Base-by-base conservation (phyloP, 2,329 filamentous ascomycete genomes). In the Fusarium sterilihyphosum region DNA sequence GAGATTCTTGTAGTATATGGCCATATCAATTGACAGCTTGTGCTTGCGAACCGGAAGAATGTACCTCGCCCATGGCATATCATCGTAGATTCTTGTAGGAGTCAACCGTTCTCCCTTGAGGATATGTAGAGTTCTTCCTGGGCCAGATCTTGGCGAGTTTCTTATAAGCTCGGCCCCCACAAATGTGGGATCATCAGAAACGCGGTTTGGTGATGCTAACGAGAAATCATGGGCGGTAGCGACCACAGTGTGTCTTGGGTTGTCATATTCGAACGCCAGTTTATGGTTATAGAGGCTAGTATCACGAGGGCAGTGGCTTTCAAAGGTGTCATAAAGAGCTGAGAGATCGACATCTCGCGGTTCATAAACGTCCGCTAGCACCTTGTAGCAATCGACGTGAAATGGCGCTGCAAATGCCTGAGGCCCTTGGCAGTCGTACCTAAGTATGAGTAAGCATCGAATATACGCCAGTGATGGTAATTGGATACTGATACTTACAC, bases 11-110 rank as follows among this genome's bases (percentile, higher is more conserved):
- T 50, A 50, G 22, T n/a, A n/a, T 13, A 18, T 4, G 11, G 8
- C 29, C 47, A 22, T 31, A 33, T 50, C 47, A 2, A 50, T n/a
- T 50, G 4, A 5, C 7, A 0, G 8, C 22, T n/a, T 50, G 29
- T 7, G 5, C 14, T 3, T 2, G 8, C 8, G 5, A 14, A 31
- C 2, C 5, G 7, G 8, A n/a, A 33, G 10, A 33, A n/a, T n/a
- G 47, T 31, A 33, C 3, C 13, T 33, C 18, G 47, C 47, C 47
- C 47, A 50, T 18, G 47, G 29, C 47, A 50, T 33, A 50, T 50
- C 47, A 50, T 12, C 16, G 29, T 33, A 33, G 14, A 50, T 33
- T 13, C 9, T 50, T n/a, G 29, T 18, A 31, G 47, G 10, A 9
- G 29, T 18, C 47, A 50, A 17, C 29, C 16, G 6, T n/a, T 50